A percentile compares a stretch with the other conserved stretches of the same genome.
Conservation (phyloP, 2,329 filamentous ascomycete species). For the Ilyonectria mors-panacis region DNA sequence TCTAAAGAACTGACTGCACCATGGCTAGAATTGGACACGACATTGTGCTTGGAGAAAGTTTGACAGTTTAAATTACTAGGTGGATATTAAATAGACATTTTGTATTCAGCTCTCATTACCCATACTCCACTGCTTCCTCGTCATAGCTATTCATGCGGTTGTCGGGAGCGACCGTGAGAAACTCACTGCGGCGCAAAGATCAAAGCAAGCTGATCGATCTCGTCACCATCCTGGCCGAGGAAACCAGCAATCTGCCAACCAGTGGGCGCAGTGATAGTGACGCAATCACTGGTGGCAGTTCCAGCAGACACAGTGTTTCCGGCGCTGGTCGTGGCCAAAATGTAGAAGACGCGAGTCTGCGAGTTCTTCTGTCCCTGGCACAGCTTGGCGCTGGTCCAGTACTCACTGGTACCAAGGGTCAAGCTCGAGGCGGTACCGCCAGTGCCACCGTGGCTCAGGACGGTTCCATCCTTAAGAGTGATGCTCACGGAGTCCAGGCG, state of each 20-base stretch:
- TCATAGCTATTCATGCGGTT: no score
- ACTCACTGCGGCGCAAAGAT: conserved; percentile 17
- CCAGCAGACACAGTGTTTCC: conserved; percentile 16
- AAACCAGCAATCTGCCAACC: conserved; percentile 28
- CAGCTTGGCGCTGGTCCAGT: conserved; percentile 21
- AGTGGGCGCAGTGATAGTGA: conserved; percentile 7
- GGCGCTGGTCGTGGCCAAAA: conserved; percentile 11
- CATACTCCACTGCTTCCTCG: no score
- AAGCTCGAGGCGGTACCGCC: conserved; percentile 13
- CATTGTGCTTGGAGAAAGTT: no score
- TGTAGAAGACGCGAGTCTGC: conserved; percentile 20
- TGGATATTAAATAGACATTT: no score
- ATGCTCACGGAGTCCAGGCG: conserved; percentile 21
- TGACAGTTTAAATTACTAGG: no score
- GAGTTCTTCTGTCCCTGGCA: conserved; percentile 21
- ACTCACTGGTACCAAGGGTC: conserved; percentile 6
- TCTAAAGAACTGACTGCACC: no score
- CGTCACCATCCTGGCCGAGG: conserved; percentile 18
- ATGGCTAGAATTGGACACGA: no score
- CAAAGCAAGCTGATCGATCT: conserved; percentile 22
- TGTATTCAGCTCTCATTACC: no score
- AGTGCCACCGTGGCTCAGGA: conserved; percentile 8
- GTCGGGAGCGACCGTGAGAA: no score
- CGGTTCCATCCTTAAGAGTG: conserved; percentile 11
- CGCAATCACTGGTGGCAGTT: conserved; percentile 8